Percentiles rank a stretch among this genome's conserved stretches.
Evolutionary conservation across 495 filamentous ascomycete species (phyloP).

Genomic region (Delitschia confertaspora): DNA sequence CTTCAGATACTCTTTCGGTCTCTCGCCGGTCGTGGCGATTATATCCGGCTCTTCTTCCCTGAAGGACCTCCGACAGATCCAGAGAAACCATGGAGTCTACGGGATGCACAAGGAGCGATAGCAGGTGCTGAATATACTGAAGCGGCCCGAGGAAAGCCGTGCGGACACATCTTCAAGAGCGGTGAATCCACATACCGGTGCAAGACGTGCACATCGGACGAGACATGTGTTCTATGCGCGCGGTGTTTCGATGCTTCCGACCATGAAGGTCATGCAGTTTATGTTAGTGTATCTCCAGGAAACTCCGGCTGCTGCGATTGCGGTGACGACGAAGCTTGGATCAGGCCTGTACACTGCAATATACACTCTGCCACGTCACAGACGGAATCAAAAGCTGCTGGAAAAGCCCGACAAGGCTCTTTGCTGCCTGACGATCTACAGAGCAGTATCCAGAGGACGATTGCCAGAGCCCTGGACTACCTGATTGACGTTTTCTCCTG

Average conservation of each 20-base stretch:
- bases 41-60: slow-evolving; percentile 71
- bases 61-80: slow-evolving; percentile 52
- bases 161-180: slow-evolving; percentile 88
- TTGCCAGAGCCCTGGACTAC: slow-evolving; percentile 80
- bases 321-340: slow-evolving; percentile 91
- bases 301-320: slow-evolving; percentile 97
- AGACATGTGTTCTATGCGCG: slow-evolving; percentile 38
- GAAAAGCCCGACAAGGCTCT: slow-evolving; percentile 52
- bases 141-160: slow-evolving; percentile 85
- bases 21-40: slow-evolving; percentile 63
- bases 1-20: slow-evolving; percentile 77
- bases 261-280: slow-evolving; percentile 86
- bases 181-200: slow-evolving; percentile 92
- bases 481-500: slow-evolving; percentile 96
- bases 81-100: slow-evolving; percentile 56
- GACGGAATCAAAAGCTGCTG: slow-evolving; percentile 45
- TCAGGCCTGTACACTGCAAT: slow-evolving; percentile 74
- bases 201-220: slow-evolving; percentile 81
- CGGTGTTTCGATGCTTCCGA: slow-evolving; percentile 88
- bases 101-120: slow-evolving; percentile 78
- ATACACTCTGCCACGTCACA: slow-evolving; percentile 65
- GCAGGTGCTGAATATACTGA: slow-evolving; percentile 94
- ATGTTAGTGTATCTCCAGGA: slow-evolving; percentile 72
- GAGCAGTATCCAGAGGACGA: slow-evolving; percentile 68
- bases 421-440: slow-evolving; percentile 63